Percentiles rank a stretch among this genome's conserved stretches.
Conservation (phyloP, 371 early-diverging fungal species). For the Hamiltosporidium tvaerminnensis region DNA sequence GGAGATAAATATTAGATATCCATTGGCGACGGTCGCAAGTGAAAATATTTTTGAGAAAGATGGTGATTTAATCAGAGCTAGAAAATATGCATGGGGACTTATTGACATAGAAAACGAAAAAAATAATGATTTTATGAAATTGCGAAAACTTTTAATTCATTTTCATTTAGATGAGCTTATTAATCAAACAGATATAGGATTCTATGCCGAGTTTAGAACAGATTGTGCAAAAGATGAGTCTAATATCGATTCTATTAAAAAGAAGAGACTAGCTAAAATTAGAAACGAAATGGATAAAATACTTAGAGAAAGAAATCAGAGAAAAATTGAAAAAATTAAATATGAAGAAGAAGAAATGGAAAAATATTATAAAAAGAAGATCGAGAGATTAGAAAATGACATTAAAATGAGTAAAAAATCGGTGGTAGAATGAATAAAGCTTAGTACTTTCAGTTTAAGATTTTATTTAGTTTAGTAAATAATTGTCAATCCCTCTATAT, state of each 20-base stretch:
- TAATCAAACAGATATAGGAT: slow-evolving; percentile 28
- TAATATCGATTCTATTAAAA: slow-evolving; percentile 2
- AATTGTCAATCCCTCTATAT: no score
- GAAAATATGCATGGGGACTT: slow-evolving; percentile 53
- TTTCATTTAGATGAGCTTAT: slow-evolving; percentile 37
- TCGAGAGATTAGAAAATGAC: no score
- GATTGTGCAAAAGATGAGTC: slow-evolving; percentile 7
- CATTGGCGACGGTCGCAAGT: slow-evolving; percentile 44
- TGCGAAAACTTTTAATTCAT: slow-evolving; percentile 42
- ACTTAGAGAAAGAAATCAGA: slow-evolving; percentile 21
- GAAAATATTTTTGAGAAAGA: slow-evolving; percentile 25
- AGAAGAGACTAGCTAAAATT: slow-evolving; percentile 7
- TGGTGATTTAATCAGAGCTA: slow-evolving; percentile 37
- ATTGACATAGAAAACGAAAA: slow-evolving; percentile 37
- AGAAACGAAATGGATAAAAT: slow-evolving; percentile 23
- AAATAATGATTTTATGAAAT: slow-evolving; percentile 34
- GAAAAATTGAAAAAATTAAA: neutral
- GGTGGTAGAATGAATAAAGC: no score
- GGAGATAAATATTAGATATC: neutral
- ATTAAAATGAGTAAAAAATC: no score
- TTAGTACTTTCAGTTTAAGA: no score
- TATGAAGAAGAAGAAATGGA: neutral
- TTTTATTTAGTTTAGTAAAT: no score
- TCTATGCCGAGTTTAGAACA: slow-evolving; percentile 38
- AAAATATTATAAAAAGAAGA: no score